Evolutionary conservation across 2,329 filamentous ascomycete species (phyloP).

Genomic region (Tolypocladium amazonense): DNA sequence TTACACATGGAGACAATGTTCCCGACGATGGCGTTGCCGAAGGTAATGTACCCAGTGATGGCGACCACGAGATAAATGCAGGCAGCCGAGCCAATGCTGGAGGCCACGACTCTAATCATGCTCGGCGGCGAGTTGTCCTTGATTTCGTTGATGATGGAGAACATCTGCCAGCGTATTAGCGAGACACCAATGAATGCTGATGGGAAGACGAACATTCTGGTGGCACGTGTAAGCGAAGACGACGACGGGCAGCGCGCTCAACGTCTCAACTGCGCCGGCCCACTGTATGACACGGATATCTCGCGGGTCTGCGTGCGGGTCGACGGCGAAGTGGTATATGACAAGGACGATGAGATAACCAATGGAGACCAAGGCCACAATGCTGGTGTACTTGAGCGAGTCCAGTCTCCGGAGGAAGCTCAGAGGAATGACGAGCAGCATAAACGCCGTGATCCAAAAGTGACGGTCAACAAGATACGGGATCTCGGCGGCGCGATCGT

Average conservation of each 20-base stretch:
- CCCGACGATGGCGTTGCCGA: conserved; percentile 77
- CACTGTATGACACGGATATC: conserved; percentile 67
- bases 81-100: conserved; percentile 83
- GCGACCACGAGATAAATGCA: conserved; percentile 82
- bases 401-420: conserved; percentile 87
- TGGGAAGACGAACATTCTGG: conserved; percentile 61
- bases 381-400: conserved; percentile 93
- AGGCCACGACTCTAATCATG: conserved; percentile 66
- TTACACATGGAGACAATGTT: conserved; percentile 92
- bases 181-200: background rate
- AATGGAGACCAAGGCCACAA: conserved; percentile 85
- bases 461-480: conserved; percentile 78
- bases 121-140: conserved; percentile 65
- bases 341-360: conserved; percentile 89
- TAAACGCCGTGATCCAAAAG: conserved; percentile 97
- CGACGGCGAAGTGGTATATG: conserved; percentile 80
- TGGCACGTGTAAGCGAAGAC: conserved; percentile 99
- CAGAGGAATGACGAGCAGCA: conserved; percentile 90
- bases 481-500: conserved; percentile 45
- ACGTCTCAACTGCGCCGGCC: conserved; percentile 65
- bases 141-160: conserved; percentile 95
- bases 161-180: conserved; percentile 58
- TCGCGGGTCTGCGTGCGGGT: conserved; percentile 63
- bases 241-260: conserved; percentile 86
- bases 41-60: conserved; percentile 91